phyloP scores from a whole-genome alignment of 257 asterid genomes.

The Orobanche coerulescens region DNA sequence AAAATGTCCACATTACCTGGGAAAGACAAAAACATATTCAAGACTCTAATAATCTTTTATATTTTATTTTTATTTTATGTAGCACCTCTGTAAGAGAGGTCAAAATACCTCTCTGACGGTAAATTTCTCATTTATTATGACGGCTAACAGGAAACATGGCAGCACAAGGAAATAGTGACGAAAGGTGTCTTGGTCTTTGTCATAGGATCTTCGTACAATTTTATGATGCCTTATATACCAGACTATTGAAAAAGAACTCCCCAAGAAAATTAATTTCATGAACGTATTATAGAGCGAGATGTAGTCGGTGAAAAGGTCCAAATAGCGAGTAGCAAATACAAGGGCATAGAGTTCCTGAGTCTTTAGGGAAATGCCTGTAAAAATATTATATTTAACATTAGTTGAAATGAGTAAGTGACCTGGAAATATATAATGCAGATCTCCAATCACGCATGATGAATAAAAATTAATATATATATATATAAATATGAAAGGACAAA shows the following conservation, averaged over 20 bases:
- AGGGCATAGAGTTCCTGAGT: constrained; percentile 72
- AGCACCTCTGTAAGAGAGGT: no score
- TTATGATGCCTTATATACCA: constrained; percentile 89
- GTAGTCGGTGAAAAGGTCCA: constrained; percentile 61
- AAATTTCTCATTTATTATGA: constrained; percentile 61
- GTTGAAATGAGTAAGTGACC: no score
- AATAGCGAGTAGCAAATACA: constrained; percentile 81
- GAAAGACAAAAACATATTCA: no score
- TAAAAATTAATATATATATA: no score
- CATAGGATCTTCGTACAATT: constrained; percentile 79
- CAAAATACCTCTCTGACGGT: constrained; percentile 69
- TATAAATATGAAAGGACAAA: no score
- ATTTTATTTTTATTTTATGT: no score
- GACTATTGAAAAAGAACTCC: constrained; percentile 81
- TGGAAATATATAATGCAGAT: no score
- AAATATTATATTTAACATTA: no score
- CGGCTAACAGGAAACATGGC: constrained; percentile 63
- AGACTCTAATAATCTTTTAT: no score
- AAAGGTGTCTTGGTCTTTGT: constrained; percentile 81
- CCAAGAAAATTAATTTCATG: constrained; percentile 76
- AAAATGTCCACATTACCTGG: constrained; percentile 79
- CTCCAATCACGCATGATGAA: no score
- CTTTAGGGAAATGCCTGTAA: constrained; percentile 75
- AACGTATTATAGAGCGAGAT: constrained; percentile 65
- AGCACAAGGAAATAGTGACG: constrained; percentile 65